phyloP scores from a whole-genome alignment of 805 yeast genomes.

The Myxozyma udenii region DNA sequence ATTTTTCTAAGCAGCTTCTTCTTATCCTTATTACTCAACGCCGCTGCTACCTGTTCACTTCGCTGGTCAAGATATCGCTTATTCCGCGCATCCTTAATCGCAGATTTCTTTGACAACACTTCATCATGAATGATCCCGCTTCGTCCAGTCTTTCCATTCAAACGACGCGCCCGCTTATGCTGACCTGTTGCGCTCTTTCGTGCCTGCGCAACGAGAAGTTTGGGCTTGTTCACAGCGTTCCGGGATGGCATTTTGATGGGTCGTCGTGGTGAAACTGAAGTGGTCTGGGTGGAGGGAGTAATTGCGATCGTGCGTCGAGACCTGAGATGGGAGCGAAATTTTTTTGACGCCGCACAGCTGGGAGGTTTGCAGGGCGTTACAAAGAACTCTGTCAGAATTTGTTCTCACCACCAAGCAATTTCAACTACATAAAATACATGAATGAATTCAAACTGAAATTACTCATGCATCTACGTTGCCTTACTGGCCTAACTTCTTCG shows the following conservation, averaged over 20 bases:
- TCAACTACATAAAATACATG: too few relatives aligned
- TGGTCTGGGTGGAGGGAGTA: too few relatives aligned
- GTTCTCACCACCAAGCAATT: too few relatives aligned
- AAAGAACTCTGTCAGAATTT: too few relatives aligned
- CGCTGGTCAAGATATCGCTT: slow-evolving; percentile 65
- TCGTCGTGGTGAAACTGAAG: too few relatives aligned
- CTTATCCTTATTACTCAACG: neutral
- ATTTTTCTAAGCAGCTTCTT: neutral
- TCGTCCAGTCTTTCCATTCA: neutral
- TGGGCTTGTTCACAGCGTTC: slow-evolving; percentile 77
- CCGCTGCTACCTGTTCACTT: neutral
- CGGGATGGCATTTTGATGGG: slow-evolving; percentile 75
- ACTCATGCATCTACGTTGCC: too few relatives aligned
- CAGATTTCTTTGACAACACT: slow-evolving; percentile 61
- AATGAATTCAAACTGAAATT: too few relatives aligned
- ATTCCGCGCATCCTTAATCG: slow-evolving; percentile 76
- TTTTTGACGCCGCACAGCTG: too few relatives aligned
- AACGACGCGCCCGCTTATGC: slow-evolving; percentile 2
- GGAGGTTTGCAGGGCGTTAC: too few relatives aligned
- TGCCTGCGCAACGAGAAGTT: slow-evolving; percentile 56
- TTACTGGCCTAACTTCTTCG: too few relatives aligned
- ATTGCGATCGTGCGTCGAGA: too few relatives aligned
- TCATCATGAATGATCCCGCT: slow-evolving; percentile 3
- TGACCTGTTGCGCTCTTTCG: slow-evolving; percentile 35
- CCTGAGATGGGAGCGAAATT: too few relatives aligned